phyloP scores from a whole-genome alignment of 2,329 filamentous ascomycete species.

The Huntiella abstrusa region DNA sequence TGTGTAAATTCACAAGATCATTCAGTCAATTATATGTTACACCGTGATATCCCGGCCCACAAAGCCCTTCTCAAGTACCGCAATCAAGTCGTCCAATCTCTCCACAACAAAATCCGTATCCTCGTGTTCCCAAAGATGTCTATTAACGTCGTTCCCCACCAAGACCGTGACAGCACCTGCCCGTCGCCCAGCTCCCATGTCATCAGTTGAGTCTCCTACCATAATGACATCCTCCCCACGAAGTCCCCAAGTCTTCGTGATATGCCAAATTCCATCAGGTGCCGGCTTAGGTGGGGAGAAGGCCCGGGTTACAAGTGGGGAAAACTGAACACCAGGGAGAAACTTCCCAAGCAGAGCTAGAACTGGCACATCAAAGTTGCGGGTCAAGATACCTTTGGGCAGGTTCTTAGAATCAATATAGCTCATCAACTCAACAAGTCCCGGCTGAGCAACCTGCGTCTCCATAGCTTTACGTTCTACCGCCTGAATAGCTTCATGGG shows the following conservation, averaged over 20 bases:
- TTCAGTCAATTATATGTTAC: not conserved
- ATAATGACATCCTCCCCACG: conserved; percentile 37
- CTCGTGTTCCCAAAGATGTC: conserved; percentile 46
- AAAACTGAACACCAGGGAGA: conserved; percentile 46
- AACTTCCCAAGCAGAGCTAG: conserved; percentile 57
- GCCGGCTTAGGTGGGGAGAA: conserved; percentile 72
- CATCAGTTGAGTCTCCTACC: conserved; percentile 71
- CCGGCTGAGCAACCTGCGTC: conserved; percentile 62
- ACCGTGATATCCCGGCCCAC: conserved; percentile 22
- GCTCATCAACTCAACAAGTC: conserved; percentile 58
- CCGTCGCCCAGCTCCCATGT: conserved; percentile 69
- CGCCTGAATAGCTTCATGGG: conserved; percentile 52
- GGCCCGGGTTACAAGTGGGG: conserved; percentile 68
- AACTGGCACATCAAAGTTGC: conserved; percentile 77
- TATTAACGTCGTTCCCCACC: conserved; percentile 65
- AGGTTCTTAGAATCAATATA: conserved; percentile 53
- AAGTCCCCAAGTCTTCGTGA: conserved; percentile 58
- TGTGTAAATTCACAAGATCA: not conserved
- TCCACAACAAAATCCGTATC: conserved; percentile 60
- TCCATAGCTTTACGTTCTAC: conserved; percentile 73
- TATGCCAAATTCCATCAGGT: conserved; percentile 73
- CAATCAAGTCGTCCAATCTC: conserved; percentile 57
- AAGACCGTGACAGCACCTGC: conserved; percentile 86
- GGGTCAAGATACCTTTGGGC: conserved; percentile 73
- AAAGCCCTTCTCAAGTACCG: conserved; percentile 58